These are phyloP conservation scores for Penicillium sp. DNA, from an alignment of 2,329 filamentous ascomycete genomes.

Conservation along the genomic window DNA sequence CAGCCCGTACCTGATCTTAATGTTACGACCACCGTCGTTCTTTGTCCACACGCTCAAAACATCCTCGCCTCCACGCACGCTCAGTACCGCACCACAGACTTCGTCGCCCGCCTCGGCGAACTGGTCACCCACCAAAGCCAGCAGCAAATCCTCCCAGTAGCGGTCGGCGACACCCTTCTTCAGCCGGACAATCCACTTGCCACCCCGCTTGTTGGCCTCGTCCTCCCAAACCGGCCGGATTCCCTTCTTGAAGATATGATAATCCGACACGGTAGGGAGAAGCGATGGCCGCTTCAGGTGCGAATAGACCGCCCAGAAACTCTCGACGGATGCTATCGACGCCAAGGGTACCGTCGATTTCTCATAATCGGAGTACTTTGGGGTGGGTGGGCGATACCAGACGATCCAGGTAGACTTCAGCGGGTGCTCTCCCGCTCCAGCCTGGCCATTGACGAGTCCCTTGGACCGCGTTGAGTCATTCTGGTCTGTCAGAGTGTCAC, in stretches of 20 bases:
- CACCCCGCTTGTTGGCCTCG: constrained; percentile 89
- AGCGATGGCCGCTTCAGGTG: constrained; percentile 85
- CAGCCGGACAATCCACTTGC: constrained; percentile 94
- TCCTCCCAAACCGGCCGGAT: constrained; percentile 98
- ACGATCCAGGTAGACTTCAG: constrained; percentile 89
- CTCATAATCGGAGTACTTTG: constrained; percentile 97
- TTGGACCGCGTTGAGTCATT: constrained; percentile 34
- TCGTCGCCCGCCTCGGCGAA: constrained; percentile 90
- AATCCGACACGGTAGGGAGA: constrained; percentile 89
- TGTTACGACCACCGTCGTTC: constrained; percentile 84
- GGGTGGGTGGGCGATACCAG: constrained; percentile 94
- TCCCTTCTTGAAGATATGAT: constrained; percentile 95
- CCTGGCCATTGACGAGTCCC: constrained; percentile 34
- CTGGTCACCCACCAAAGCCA: constrained; percentile 88
- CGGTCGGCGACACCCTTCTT: constrained; percentile 97
- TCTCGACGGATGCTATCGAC: constrained; percentile 72
- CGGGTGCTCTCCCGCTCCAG: constrained; percentile 45
- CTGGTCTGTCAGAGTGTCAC: constrained; percentile 47
- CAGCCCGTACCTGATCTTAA: constrained; percentile 77
- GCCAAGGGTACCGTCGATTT: constrained; percentile 89
- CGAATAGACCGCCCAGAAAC: constrained; percentile 83
- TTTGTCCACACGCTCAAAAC: constrained; percentile 97
- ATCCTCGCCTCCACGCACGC: constrained; percentile 90
- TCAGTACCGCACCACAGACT: constrained; percentile 89
- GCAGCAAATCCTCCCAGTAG: constrained; percentile 91